These are phyloP conservation scores for Paraphoma chrysanthemicola DNA, from an alignment of 2,329 filamentous ascomycete species.

Conservation along the genomic window DNA sequence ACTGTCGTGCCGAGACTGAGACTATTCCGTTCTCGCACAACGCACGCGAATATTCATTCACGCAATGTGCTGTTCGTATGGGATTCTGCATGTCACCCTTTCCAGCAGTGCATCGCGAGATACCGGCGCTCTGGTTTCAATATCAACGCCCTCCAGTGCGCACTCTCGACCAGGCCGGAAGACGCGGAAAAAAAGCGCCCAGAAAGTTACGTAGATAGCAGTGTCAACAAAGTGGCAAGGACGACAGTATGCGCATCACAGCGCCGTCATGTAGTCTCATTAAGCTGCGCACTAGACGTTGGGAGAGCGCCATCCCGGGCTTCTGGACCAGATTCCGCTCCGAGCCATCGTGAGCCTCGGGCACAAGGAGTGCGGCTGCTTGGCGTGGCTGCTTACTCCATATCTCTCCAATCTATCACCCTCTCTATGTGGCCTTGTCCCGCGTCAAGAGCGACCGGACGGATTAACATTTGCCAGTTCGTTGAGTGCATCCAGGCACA, in stretches of 20 bases:
- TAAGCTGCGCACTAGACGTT: constrained; percentile 8
- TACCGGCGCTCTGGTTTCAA: constrained; percentile 1
- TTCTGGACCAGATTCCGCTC: constrained; percentile 1
- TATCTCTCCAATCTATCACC: background rate
- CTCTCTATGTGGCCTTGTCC: background rate
- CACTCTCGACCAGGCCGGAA: background rate
- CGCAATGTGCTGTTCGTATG: background rate
- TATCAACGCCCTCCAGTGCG: background rate
- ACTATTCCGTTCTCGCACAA: background rate
- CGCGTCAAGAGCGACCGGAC: too few species aligned
- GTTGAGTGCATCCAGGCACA: background rate
- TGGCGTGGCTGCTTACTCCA: constrained; percentile 5
- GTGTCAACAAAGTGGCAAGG: background rate
- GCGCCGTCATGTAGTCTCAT: constrained; percentile 16
- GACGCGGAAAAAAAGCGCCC: background rate
- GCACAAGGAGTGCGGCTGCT: background rate
- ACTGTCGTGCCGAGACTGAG: constrained; percentile 3
- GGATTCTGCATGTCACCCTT: background rate
- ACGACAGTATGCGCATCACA: constrained; percentile 1
- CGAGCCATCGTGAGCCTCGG: constrained; percentile 1
- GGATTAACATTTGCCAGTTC: too few species aligned
- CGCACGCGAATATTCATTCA: background rate
- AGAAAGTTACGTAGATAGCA: background rate
- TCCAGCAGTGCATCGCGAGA: background rate
- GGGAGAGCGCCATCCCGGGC: constrained; percentile 3